Evolutionary conservation across 1,284 basidiomycete genomes (phyloP), one percentile per base, ranked within the genome.

Genomic region (Stygiomarasmius scandens): DNA sequence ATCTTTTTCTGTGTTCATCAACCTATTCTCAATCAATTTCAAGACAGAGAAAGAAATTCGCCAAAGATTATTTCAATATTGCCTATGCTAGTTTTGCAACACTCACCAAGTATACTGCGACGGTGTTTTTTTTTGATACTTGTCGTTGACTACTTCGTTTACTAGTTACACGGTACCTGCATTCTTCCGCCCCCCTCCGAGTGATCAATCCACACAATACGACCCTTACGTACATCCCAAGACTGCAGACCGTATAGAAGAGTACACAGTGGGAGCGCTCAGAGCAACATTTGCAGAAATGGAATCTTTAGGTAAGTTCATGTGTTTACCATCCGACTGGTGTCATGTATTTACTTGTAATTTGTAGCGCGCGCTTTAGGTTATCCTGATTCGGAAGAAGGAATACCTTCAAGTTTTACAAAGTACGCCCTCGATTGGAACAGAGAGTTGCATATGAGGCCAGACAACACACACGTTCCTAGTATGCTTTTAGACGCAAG

Each of bases 151-250:
- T 84, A 87, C 66, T 86, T 32, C 29, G 29, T 32, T 16, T 41
- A 4, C 16, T 16, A 41, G 38, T 19, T 70, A 77, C 56, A 76
- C 81, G 0, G 69, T 84, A 25, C 76, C 79, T 6, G 78, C 81
- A 0, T 70, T 87, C 23, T 87, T 84, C 70, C 76, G 82, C 2
- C 68, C 76, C 19, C 79, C 81, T 10, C 72, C 75, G 2, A 59
- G 66, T 3, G 69, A 72, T 41, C 61, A 67, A 9, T 61, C 71
- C 1, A 60, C 56, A 6, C 66, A 71, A 11, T 79, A 79, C 54
- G 59, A 63, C 14, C 74, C 77, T 2, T 78, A 75, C 58, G 67
- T 80, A 1, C 71, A 72, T 2, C 76, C 77, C 0, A 67, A 67
- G 4, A 79, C 83, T 41, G 77, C 76, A 24, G 71, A 74, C 19